Evolutionary conservation across 768 basidiomycete genomes (phyloP), one percentile per base, ranked within the genome.

Genomic region (Daedaleopsis nitida): DNA sequence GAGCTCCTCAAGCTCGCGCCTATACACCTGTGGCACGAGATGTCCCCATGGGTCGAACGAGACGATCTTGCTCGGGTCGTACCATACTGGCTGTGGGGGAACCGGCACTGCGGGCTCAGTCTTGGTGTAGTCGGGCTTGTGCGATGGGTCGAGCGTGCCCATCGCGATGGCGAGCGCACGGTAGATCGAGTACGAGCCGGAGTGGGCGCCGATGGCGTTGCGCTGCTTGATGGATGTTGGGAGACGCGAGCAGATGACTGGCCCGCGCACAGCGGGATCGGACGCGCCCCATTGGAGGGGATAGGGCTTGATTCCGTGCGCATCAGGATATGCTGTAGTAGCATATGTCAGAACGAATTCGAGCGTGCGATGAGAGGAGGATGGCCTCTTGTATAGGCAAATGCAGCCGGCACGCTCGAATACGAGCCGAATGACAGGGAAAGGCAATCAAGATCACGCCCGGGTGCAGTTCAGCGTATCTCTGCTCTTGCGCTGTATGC

Each of bases 21-120:
- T 78, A 76, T 87, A 95, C 0, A 89, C 83, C 27, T 81, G 82
- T 5, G 89, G 92, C 0, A 88, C 91, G 54, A 96, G 77, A 68
- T 96, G 94, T 1, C 96, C 96, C 85, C 87, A 97, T 0, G 96
- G 96, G 68, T 98, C 96, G 71, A 98, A 89, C 5, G 88, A 87
- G 43, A 96, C 95, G 68, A 98, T 95, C 82, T 92, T 92, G 64
- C 64, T 66, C 23, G 86, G 80, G 66, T 90, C 85, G 45, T 74
- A 83, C 96, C 96, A 98, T 5, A 85, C 73, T 0, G 88, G 85
- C 65, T 91, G 86, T 16, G 86, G 88, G 13, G 86, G 88, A 63
- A 97, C 86, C 39, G 81, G 73, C 35, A 97, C 85, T 0, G 94
- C 91, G 0, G 96, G 96, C 71, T 96, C 87, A 0, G 94, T 95